A percentile compares a stretch with the other conserved stretches of the same genome.
Conservation (phyloP, 106 monocot genomes). For the Gastrodia elata region DNA sequence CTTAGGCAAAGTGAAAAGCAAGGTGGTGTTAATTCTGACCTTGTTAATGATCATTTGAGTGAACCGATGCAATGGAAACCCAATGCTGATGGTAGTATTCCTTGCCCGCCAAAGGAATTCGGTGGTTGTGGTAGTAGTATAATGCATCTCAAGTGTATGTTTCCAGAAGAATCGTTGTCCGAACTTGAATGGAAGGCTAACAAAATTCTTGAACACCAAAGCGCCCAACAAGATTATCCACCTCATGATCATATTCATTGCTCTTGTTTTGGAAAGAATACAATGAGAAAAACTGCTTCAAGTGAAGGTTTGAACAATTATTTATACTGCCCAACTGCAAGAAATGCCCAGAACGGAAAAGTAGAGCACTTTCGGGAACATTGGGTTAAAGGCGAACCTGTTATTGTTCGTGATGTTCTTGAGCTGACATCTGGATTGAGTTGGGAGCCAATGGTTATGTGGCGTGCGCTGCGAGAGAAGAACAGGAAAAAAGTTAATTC, state of each 20-base stretch:
- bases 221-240: neutral
- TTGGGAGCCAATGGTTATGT: constrained; percentile 83
- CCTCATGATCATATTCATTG: constrained; percentile 9
- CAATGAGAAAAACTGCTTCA: constrained; percentile 28
- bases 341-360: constrained; percentile 27
- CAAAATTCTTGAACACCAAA: constrained; percentile 9
- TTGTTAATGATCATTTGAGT: neutral
- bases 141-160: constrained; percentile 46
- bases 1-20: neutral
- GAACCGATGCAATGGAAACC: constrained; percentile 33
- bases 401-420: constrained; percentile 58
- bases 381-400: constrained; percentile 65
- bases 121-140: constrained; percentile 46
- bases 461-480: constrained; percentile 61
- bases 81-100: constrained; percentile 57
- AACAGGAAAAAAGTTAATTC: constrained; percentile 20
- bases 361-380: constrained; percentile 47
- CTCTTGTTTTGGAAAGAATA: constrained; percentile 23
- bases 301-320: constrained; percentile 46
- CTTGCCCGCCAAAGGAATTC: constrained; percentile 42
- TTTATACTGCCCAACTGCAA: constrained; percentile 44
- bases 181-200: constrained; percentile 37
- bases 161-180: constrained; percentile 28
- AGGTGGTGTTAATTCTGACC: neutral
- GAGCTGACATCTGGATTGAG: constrained; percentile 50